Evolutionary conservation across 306 rosid genomes (phyloP), one percentile per base, ranked within the genome.

Genomic region (Sesbania bispinosa): DNA sequence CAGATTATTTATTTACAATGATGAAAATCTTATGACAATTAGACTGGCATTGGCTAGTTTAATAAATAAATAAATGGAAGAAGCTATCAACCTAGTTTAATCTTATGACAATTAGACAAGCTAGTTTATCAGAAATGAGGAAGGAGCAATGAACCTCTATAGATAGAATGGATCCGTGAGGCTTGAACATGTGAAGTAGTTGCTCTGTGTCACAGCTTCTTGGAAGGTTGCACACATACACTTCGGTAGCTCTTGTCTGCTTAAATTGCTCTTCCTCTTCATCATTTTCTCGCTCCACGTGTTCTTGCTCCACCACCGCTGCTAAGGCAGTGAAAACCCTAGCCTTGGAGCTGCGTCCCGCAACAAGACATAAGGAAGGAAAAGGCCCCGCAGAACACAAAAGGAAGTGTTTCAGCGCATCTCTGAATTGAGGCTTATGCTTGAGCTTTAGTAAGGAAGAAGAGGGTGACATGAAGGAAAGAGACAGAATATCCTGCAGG

Each of bases 141-240:
- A 70, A 11, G 48, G 57, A 20, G 14, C 20, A 7, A 63, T 4
- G 43, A 58, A 88, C 94, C 90, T 88, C 85, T 0, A 73, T 79
- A 14, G 91, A 80, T 48, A 82, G 46, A 36, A 90, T 73, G 15
- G 73, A 68, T 23, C 96, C 93, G 47, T 78, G 83, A 55, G 91
- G 83, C 51, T 79, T 75, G 70, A 90, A 79, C 77, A 90, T 65
- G 14, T 75, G 67, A 16, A 72, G 80, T 42, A 90, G 75, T 18
- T 88, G 85, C 0, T 79, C 74, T 29, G 75, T 23, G 35, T 81
- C 96, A 57, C 61, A 80, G 68, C 80, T 89, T 62, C 86, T 76
- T 0, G 92, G 96, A 4, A 89, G 69, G 80, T 89, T 89, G 74
- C 92, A 89, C 0, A 85, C 90, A 45, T 87, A 89, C 0, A 89